Evolutionary conservation across 805 yeast species (phyloP).

Genomic region (Lipomyces yamadae): DNA sequence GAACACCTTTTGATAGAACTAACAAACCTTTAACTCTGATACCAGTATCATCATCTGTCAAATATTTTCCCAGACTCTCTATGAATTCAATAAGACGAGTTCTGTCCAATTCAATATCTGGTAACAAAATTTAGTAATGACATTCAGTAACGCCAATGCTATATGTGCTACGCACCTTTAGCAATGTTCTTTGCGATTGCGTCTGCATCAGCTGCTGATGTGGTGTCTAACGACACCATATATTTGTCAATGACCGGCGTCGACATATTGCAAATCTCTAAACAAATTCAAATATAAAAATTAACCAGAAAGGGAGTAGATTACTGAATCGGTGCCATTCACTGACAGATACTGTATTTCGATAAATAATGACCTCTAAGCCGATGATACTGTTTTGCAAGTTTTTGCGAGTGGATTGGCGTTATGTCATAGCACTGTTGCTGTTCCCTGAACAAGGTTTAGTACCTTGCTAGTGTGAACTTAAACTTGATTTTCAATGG

Average conservation of each 20-base stretch:
- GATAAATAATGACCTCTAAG: too few species aligned
- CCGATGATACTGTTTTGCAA: too few species aligned
- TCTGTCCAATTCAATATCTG: conserved; percentile 41
- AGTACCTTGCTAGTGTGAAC: background rate
- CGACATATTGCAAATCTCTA: conserved; percentile 14
- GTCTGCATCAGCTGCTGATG: conserved; percentile 25
- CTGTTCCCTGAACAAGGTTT: background rate
- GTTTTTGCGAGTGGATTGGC: too few species aligned
- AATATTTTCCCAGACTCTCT: conserved; percentile 60
- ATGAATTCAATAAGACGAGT: conserved; percentile 58
- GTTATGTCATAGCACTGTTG: too few species aligned
- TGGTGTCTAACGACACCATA: conserved; percentile 18
- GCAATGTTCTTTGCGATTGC: conserved; percentile 19
- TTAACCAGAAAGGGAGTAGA: background rate
- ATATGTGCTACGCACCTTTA: conserved; percentile 15
- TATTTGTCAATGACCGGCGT: conserved; percentile 24
- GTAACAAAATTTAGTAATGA: background rate
- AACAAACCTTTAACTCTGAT: conserved; percentile 52
- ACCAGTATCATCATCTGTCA: conserved; percentile 63
- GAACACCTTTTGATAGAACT: background rate
- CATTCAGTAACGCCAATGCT: background rate
- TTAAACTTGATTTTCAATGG: background rate
- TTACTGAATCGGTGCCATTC: background rate
- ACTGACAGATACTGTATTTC: background rate
- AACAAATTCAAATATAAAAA: background rate